phyloP scores from a whole-genome alignment of 768 basidiomycete species.

The Trametes meyenii region DNA sequence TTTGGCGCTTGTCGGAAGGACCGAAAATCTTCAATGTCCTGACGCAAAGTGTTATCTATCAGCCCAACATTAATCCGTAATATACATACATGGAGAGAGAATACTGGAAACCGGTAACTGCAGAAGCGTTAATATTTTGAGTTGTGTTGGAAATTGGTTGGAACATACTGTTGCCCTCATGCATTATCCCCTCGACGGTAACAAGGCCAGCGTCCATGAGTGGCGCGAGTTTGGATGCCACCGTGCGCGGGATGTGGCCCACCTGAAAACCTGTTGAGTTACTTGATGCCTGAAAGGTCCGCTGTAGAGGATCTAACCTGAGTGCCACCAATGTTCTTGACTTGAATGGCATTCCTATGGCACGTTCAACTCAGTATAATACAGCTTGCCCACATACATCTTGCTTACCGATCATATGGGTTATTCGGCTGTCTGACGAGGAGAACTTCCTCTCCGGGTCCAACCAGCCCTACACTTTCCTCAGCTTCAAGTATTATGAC shows the following conservation, averaged over 20 bases:
- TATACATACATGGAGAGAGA: constrained; percentile 61
- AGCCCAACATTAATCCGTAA: background rate
- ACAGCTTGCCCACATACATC: background rate
- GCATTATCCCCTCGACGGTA: constrained; percentile 72
- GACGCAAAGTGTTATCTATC: background rate
- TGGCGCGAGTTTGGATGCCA: constrained; percentile 64
- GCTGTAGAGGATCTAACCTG: background rate
- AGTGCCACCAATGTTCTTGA: constrained; percentile 69
- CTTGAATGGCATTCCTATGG: constrained; percentile 75
- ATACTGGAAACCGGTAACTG: constrained; percentile 45
- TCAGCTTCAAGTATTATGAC: background rate
- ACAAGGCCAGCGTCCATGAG: constrained; percentile 66
- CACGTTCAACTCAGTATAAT: background rate
- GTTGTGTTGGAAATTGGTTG: background rate
- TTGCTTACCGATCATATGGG: constrained; percentile 60
- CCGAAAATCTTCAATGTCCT: constrained; percentile 79
- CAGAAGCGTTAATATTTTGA: background rate
- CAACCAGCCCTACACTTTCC: constrained; percentile 65
- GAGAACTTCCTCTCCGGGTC: constrained; percentile 73
- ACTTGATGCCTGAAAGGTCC: background rate
- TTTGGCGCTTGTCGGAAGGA: constrained; percentile 54
- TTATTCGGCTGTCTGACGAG: constrained; percentile 71
- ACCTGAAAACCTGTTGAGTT: constrained; percentile 52
- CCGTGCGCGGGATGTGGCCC: constrained; percentile 71
- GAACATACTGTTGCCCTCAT: constrained; percentile 65